Evolutionary conservation across 2,329 filamentous ascomycete species (phyloP).

Genomic region (Penicillium sp.): DNA sequence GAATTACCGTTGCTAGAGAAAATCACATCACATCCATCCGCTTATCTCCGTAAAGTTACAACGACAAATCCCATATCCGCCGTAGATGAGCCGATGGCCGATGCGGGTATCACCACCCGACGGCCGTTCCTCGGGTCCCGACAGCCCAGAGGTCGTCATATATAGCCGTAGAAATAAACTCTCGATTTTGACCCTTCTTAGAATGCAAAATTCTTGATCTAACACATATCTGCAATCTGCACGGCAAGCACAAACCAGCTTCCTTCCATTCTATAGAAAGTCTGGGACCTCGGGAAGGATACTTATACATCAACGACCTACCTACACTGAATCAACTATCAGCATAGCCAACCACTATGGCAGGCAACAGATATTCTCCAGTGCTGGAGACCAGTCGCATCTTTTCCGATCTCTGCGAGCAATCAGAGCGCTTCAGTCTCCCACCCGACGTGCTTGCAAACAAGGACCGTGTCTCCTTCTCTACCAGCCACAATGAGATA

Average conservation of each 20-base stretch:
- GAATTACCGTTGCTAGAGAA: no score
- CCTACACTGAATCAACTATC: neutral
- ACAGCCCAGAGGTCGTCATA: constrained; percentile 3
- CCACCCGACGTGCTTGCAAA: constrained; percentile 34
- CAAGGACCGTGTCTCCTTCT: constrained; percentile 39
- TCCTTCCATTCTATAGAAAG: neutral
- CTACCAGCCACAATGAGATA: constrained; percentile 38
- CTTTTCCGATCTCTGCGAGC: constrained; percentile 38
- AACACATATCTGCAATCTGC: neutral
- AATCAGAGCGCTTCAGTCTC: constrained; percentile 35
- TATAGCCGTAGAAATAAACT: neutral
- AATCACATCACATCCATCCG: no score
- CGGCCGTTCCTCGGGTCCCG: constrained; percentile 15
- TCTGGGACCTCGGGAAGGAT: no score
- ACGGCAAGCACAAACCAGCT: neutral
- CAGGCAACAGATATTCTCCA: constrained; percentile 32
- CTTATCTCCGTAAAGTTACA: neutral
- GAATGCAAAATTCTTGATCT: neutral
- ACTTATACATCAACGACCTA: no score
- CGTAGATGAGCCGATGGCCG: constrained; percentile 2
- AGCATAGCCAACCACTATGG: constrained; percentile 12
- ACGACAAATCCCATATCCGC: neutral
- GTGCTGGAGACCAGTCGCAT: constrained; percentile 41
- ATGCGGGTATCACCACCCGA: constrained; percentile 14
- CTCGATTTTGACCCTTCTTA: neutral